A percentile compares a stretch with the other conserved stretches of the same genome.
Conservation (phyloP, 352 stramenopile species). For the Phytopythium litorale region DNA sequence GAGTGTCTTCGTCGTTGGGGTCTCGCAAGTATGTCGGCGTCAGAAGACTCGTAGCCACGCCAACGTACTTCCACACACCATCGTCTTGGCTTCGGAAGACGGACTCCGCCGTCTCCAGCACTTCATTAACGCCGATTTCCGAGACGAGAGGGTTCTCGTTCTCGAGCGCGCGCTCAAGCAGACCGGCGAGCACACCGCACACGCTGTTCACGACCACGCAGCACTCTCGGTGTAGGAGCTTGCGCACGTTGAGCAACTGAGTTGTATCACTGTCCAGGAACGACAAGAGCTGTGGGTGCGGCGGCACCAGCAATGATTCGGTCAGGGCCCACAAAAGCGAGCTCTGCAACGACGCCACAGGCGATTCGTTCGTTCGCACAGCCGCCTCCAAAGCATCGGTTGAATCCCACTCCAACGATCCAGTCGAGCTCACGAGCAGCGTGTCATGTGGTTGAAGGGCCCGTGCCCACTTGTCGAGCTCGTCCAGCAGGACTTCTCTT, state of each 20-base stretch:
- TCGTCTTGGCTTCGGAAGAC: constrained; percentile 21
- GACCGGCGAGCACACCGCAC: not conserved
- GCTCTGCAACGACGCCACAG: not conserved
- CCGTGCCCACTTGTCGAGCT: constrained; percentile 5
- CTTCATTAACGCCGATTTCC: constrained; percentile 35
- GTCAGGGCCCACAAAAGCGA: constrained; percentile 1
- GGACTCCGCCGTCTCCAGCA: constrained; percentile 24
- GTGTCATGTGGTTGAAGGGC: not conserved
- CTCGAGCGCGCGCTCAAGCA: constrained; percentile 13
- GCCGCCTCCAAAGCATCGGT: not conserved
- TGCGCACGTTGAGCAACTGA: not conserved
- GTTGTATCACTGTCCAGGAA: not conserved
- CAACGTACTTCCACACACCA: constrained; percentile 28
- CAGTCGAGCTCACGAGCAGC: not conserved
- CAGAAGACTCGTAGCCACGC: constrained; percentile 16
- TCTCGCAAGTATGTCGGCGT: constrained; percentile 6
- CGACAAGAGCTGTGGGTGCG: not conserved
- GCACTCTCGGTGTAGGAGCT: constrained; percentile 1
- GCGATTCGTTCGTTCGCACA: not conserved
- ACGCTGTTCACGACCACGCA: not conserved
- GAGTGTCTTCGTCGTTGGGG: not conserved
- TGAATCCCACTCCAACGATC: constrained; percentile 3
- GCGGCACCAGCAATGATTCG: constrained; percentile 1
- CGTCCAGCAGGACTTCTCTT: constrained; percentile 1
- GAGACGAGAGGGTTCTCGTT: constrained; percentile 33